Conservation (phyloP, 1,284 basidiomycete species). For the Boletus albobrunnescens region DNA sequence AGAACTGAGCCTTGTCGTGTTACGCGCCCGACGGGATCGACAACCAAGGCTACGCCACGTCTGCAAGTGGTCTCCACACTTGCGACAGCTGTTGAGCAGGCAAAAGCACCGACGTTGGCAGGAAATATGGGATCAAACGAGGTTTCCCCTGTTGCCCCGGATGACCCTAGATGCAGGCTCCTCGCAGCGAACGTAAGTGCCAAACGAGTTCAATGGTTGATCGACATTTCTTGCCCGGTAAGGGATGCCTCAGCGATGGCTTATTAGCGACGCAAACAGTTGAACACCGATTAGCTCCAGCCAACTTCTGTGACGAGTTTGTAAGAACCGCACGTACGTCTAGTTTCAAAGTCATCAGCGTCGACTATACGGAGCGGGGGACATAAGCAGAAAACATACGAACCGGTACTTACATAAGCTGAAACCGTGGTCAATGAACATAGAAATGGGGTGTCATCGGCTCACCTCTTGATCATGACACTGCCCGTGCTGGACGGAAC, state of each 20-base stretch:
- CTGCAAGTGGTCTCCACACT: conserved; percentile 73
- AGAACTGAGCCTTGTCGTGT: neutral
- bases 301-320: too few relatives aligned
- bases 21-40: neutral
- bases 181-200: neutral
- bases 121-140: neutral
- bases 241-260: neutral
- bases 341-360: too few relatives aligned
- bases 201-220: neutral
- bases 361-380: too few relatives aligned
- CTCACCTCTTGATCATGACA: too few relatives aligned
- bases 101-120: conserved; percentile 87
- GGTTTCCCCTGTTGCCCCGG: neutral
- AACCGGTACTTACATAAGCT: too few relatives aligned
- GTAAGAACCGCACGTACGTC: too few relatives aligned
- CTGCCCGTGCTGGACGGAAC: too few relatives aligned
- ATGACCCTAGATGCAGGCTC: neutral
- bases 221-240: neutral
- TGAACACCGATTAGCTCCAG: too few relatives aligned
- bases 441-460: too few relatives aligned
- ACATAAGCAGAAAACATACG: neutral
- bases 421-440: too few relatives aligned
- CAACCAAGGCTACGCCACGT: conserved; percentile 52
- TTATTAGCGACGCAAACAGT: too few relatives aligned
- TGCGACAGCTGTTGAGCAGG: conserved; percentile 58